These are phyloP conservation scores for Leishmania tropica DNA, from an alignment of 208 protist species.

Conservation along the genomic window DNA sequence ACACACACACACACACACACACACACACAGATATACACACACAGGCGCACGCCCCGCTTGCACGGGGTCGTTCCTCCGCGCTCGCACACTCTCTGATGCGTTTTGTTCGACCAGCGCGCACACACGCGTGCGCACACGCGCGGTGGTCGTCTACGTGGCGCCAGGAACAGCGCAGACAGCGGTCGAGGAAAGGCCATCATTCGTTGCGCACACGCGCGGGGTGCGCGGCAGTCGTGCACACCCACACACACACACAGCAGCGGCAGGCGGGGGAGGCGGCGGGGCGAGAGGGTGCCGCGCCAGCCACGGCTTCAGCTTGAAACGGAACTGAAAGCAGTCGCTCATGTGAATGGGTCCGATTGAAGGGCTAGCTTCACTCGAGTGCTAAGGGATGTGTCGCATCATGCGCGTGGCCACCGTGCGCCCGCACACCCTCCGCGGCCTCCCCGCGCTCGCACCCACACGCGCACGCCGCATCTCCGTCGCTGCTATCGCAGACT, in stretches of 20 bases:
- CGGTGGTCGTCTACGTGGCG: neutral
- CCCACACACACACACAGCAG: neutral
- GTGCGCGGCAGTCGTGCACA: too few relatives aligned
- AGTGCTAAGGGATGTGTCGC: slow-evolving; percentile 8
- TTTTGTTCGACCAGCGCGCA: neutral
- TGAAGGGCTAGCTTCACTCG: slow-evolving; percentile 33
- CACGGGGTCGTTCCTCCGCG: neutral
- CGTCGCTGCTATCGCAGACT: slow-evolving; percentile 33
- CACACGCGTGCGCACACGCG: neutral
- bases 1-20: neutral
- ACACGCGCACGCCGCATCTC: slow-evolving; percentile 6
- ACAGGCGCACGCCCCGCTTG: neutral
- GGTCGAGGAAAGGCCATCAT: slow-evolving; percentile 5
- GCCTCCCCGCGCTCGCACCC: too few relatives aligned
- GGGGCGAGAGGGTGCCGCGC: neutral
- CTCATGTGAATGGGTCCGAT: slow-evolving; percentile 8
- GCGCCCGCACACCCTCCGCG: neutral
- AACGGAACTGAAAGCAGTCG: neutral
- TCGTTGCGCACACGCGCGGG: neutral
- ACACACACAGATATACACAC: neutral
- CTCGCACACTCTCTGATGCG: neutral
- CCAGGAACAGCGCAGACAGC: neutral
- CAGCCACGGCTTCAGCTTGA: slow-evolving; percentile 3
- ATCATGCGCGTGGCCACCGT: slow-evolving; percentile 18
- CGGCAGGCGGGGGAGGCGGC: neutral